Conservation (phyloP, 1,284 basidiomycete species). For the Cystobasidiaceae sp. region DNA sequence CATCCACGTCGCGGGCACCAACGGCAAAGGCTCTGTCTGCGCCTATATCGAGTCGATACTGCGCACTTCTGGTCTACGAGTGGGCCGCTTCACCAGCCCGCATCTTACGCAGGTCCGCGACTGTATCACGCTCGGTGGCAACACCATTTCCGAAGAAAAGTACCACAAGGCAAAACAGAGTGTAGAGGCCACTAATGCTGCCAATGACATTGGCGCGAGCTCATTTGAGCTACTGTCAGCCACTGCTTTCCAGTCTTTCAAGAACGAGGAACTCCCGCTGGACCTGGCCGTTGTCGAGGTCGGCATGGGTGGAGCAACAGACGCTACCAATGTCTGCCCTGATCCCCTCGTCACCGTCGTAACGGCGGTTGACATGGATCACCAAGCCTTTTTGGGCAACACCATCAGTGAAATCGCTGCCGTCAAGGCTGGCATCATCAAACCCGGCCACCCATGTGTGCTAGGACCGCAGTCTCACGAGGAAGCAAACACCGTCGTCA, state of each 20-base stretch:
- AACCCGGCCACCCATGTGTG: constrained; percentile 64
- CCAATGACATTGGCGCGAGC: constrained; percentile 55
- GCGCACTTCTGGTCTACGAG: constrained; percentile 54
- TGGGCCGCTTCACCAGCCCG: constrained; percentile 88
- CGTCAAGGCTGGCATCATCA: constrained; percentile 80
- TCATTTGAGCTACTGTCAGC: constrained; percentile 81
- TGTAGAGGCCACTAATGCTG: constrained; percentile 56
- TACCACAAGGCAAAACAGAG: constrained; percentile 56
- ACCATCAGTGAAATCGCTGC: constrained; percentile 68
- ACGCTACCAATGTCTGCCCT: constrained; percentile 87
- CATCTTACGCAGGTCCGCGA: constrained; percentile 78
- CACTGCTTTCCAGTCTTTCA: constrained; percentile 68
- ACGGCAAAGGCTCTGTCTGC: constrained; percentile 93
- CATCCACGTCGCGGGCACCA: constrained; percentile 89
- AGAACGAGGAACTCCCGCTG: constrained; percentile 52
- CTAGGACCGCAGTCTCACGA: constrained; percentile 63
- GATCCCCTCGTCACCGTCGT: constrained; percentile 71
- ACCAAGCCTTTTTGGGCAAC: constrained; percentile 79
- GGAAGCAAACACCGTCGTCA: constrained; percentile 53
- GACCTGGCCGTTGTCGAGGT: constrained; percentile 88
- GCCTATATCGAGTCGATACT: constrained; percentile 76
- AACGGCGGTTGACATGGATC: constrained; percentile 84
- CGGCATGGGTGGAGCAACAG: constrained; percentile 85
- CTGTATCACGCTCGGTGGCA: constrained; percentile 64
- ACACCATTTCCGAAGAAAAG: constrained; percentile 53